These are phyloP conservation scores for Ocimum tenuiflorum DNA, from an alignment of 257 asterid genomes.

Conservation along the genomic window DNA sequence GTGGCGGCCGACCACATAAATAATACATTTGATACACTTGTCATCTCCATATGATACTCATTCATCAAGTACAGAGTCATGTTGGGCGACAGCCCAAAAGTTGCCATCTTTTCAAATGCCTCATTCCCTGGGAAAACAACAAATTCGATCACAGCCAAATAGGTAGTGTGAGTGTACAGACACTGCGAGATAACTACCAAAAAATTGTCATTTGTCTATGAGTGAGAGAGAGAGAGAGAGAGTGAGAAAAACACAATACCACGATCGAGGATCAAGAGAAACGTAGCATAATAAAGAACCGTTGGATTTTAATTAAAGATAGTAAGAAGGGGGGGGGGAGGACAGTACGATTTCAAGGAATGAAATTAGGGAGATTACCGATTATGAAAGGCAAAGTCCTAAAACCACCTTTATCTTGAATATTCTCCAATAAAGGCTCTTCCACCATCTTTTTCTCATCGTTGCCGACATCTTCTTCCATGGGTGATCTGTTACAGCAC, in stretches of 20 bases:
- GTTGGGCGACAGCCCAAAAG: constrained; percentile 46
- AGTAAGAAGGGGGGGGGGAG: not conserved
- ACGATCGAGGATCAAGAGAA: not conserved
- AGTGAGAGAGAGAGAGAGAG: not conserved
- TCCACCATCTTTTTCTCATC: constrained; percentile 15
- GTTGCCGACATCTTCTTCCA: constrained; percentile 15
- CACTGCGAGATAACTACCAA: not conserved
- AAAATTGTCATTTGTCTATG: not conserved
- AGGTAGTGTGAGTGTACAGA: not conserved
- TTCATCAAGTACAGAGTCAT: constrained; percentile 56
- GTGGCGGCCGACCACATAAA: constrained; percentile 63
- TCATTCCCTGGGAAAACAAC: constrained; percentile 36
- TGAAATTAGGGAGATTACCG: constrained; percentile 23
- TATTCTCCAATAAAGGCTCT: constrained; percentile 30
- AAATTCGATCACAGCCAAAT: constrained; percentile 4
- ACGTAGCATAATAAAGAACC: not conserved
- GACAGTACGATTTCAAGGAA: not conserved
- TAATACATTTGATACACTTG: constrained; percentile 39
- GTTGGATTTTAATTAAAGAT: not conserved
- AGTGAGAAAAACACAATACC: not conserved
- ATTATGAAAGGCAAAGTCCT: constrained; percentile 63
- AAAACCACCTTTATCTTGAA: constrained; percentile 53
- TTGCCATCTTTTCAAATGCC: constrained; percentile 52
- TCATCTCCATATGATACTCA: constrained; percentile 51
- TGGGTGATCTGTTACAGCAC: not conserved